Percentiles rank a stretch among this genome's conserved stretches.
Conservation (phyloP, 441 rosid species). For the Jatropha podagrica region DNA sequence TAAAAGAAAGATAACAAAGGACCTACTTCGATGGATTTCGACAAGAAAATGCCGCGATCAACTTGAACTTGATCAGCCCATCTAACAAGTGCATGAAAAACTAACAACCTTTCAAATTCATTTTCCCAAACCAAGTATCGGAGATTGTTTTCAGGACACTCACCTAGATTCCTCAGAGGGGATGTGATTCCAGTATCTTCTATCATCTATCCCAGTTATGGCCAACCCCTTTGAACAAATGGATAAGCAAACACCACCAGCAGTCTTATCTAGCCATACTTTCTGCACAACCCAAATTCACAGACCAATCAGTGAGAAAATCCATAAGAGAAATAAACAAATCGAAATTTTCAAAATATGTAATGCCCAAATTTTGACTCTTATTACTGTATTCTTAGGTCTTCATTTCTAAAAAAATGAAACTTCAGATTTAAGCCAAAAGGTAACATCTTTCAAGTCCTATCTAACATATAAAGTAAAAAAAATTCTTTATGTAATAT, state of each 20-base stretch:
- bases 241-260: conserved; percentile 69
- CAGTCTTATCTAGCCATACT: conserved; percentile 78
- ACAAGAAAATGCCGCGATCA: conserved; percentile 25
- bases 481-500: too few relatives aligned
- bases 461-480: neutral
- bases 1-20: conserved; percentile 10
- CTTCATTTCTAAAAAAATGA: conserved; percentile 1
- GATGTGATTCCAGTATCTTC: conserved; percentile 89
- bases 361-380: neutral
- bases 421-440: neutral
- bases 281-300: conserved; percentile 49
- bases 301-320: conserved; percentile 9
- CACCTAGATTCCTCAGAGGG: conserved; percentile 88
- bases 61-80: conserved; percentile 29
- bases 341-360: neutral
- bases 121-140: neutral
- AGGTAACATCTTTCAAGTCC: neutral
- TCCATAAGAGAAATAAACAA: neutral
- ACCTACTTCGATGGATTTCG: conserved; percentile 24
- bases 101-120: conserved; percentile 21
- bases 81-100: conserved; percentile 28
- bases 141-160: conserved; percentile 24
- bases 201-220: conserved; percentile 88
- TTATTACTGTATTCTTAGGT: neutral
- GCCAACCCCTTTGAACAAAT: conserved; percentile 73